phyloP scores from a whole-genome alignment of 345 rosid genomes.

The Populus tremula region DNA sequence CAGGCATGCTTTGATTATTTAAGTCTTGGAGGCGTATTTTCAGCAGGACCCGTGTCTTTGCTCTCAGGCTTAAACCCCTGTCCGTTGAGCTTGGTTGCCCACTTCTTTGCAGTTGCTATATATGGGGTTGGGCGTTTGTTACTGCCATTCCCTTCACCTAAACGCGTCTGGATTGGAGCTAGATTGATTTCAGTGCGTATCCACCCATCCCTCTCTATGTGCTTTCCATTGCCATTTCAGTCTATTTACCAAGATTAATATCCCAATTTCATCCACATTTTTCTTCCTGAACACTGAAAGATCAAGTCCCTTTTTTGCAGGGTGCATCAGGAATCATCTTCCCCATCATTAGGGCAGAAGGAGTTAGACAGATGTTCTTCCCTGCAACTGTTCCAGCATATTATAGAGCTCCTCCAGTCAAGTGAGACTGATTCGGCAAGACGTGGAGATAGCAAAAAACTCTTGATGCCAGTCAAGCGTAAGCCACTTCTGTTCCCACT shows the following conservation, averaged over 20 bases:
- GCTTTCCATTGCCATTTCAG: background rate
- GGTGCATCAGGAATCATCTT: conserved; percentile 19
- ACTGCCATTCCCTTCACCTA: conserved; percentile 20
- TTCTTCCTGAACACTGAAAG: too few relatives aligned
- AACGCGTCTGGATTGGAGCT: conserved; percentile 18
- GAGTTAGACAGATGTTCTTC: conserved; percentile 24
- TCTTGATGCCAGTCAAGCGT: too few relatives aligned
- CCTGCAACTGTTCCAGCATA: conserved; percentile 16
- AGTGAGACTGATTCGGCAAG: background rate
- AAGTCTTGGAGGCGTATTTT: conserved; percentile 18
- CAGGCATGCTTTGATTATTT: conserved; percentile 23
- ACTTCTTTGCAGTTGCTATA: conserved; percentile 24
- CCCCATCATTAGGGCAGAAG: conserved; percentile 23
- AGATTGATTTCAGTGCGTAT: conserved; percentile 15
- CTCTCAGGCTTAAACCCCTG: conserved; percentile 25
- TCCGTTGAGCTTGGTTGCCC: conserved; percentile 16
- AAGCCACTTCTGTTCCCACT: too few relatives aligned
- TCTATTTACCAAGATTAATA: too few relatives aligned
- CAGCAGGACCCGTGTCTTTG: conserved; percentile 21
- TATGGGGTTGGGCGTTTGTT: conserved; percentile 23
- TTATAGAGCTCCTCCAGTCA: conserved; percentile 16
- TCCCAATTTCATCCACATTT: background rate
- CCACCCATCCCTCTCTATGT: background rate
- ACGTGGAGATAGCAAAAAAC: too few relatives aligned
- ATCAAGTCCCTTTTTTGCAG: background rate